phyloP scores from a whole-genome alignment of 1,284 basidiomycete genomes.

The Ustilago trichophora region DNA sequence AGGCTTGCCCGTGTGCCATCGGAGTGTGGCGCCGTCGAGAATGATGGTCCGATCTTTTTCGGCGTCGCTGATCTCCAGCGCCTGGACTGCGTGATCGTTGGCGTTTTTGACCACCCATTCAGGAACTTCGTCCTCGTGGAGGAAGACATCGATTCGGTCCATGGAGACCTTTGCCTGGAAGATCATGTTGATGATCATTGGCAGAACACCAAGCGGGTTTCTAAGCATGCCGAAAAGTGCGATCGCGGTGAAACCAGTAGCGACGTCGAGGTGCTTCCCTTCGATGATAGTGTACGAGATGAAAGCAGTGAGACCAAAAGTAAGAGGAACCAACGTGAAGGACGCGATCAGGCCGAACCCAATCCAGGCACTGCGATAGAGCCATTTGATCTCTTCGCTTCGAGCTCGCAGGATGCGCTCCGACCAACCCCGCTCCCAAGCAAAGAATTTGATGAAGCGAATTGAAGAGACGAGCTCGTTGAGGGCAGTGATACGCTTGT shows the following conservation, averaged over 20 bases:
- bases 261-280: constrained; percentile 35
- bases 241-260: constrained; percentile 50
- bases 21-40: constrained; percentile 74
- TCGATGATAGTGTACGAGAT: constrained; percentile 45
- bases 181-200: constrained; percentile 45
- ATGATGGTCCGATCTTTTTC: constrained; percentile 71
- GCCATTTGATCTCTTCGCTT: constrained; percentile 28
- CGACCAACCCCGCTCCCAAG: constrained; percentile 47
- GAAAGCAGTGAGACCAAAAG: constrained; percentile 45
- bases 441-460: constrained; percentile 57
- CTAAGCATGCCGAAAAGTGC: constrained; percentile 54
- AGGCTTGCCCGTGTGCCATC: constrained; percentile 17
- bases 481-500: constrained; percentile 38
- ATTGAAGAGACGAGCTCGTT: constrained; percentile 51
- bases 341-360: constrained; percentile 5
- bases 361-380: constrained; percentile 7
- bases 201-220: constrained; percentile 47
- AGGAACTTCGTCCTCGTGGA: constrained; percentile 82
- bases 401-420: constrained; percentile 24
- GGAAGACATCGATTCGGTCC: constrained; percentile 80
- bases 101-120: constrained; percentile 72
- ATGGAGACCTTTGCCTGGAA: constrained; percentile 77
- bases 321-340: constrained; percentile 36
- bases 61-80: constrained; percentile 5
- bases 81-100: constrained; percentile 6